Conservation (phyloP, 352 stramenopile species). For the Elongisporangium undulatum region DNA sequence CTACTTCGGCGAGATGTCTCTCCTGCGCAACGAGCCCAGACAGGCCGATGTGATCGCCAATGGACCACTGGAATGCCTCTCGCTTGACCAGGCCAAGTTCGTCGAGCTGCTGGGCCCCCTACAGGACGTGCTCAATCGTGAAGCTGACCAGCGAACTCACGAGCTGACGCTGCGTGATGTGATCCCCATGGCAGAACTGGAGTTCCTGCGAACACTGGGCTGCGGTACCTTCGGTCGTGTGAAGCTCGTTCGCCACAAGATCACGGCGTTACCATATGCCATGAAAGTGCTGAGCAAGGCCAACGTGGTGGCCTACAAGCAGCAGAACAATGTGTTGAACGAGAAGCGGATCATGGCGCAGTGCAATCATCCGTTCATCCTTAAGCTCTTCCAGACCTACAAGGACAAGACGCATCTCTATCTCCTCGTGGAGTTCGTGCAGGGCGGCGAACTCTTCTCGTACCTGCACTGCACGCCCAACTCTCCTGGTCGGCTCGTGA, state of each 20-base stretch:
- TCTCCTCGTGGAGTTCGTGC: conserved; percentile 93
- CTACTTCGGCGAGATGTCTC: conserved; percentile 73
- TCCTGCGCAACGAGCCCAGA: conserved; percentile 51
- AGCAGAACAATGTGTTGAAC: conserved; percentile 95
- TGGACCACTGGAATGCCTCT: conserved; percentile 81
- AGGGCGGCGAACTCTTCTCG: conserved; percentile 94
- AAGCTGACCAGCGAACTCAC: conserved; percentile 50
- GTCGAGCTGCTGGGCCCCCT: conserved; percentile 79
- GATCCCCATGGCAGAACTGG: conserved; percentile 73
- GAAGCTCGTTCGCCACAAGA: conserved; percentile 87
- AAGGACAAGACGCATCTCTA: conserved; percentile 92
- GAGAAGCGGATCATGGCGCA: conserved; percentile 96
- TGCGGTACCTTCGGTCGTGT: conserved; percentile 95
- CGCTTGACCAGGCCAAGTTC: conserved; percentile 85
- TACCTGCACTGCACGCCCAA: conserved; percentile 84
- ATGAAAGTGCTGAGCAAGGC: conserved; percentile 94
- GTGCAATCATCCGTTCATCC: conserved; percentile 96
- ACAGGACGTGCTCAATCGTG: conserved; percentile 62
- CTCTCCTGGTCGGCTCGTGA: conserved; percentile 37
- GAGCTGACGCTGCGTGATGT: conserved; percentile 23
- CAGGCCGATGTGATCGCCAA: conserved; percentile 69
- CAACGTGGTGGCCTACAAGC: conserved; percentile 94
- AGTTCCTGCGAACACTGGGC: conserved; percentile 86
- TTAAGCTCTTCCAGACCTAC: conserved; percentile 94
- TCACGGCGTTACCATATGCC: conserved; percentile 79